Base-by-base conservation (phyloP, 208 protist species). In the Phytomonas sp. region DNA sequence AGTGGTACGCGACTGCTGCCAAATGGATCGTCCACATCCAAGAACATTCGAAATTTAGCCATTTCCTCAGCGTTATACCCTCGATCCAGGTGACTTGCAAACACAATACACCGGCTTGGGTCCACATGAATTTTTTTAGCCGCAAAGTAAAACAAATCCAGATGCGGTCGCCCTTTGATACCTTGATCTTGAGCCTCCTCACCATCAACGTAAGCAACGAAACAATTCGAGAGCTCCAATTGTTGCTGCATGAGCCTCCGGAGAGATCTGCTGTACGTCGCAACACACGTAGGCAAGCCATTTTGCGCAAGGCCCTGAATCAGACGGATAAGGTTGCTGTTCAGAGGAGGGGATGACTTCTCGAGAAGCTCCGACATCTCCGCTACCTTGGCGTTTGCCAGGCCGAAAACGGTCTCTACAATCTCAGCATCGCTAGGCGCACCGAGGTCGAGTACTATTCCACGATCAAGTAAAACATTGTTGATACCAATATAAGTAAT, bases 401-500 rank as follows among this genome's bases (percentile, higher is more conserved):
- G 76, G 9, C 91, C 91, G 73, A 94, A 92, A 28, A 87, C 85
- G 30, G 91, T 96, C 78, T 95, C 88, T 0, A 96, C 89, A 70
- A 96, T 94, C 64, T 96, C 88, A 5, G 89, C 89, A 66, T 96
- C 91, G 61, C 92, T 83, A 4, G 89, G 85, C 13, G 87, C 85
- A 56, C 91, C 91, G 15, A 96, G 79, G 60, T 91, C 88, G 15
- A 95, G 72, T 65, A 88, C 74, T 51, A 96, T 85, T 37, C 79
- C 81, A 65, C 91, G 83, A 31, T 73, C 64, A 29, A 83, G 77
- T 33, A 96, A 71, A 32, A 96, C 86, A 46, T 92, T 88, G 61
- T 93, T 79, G 69, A 96, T 90, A 61, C 91, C 91, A 72, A 83
- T 95, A 71, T 94, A 95, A 4, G 88, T 79, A 72, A 94, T 91